A percentile compares a stretch with the other conserved stretches of the same genome.
These are phyloP conservation scores for Ophiosphaerella herpotricha DNA, from an alignment of 2,329 filamentous ascomycete genomes.

Conservation along the genomic window DNA sequence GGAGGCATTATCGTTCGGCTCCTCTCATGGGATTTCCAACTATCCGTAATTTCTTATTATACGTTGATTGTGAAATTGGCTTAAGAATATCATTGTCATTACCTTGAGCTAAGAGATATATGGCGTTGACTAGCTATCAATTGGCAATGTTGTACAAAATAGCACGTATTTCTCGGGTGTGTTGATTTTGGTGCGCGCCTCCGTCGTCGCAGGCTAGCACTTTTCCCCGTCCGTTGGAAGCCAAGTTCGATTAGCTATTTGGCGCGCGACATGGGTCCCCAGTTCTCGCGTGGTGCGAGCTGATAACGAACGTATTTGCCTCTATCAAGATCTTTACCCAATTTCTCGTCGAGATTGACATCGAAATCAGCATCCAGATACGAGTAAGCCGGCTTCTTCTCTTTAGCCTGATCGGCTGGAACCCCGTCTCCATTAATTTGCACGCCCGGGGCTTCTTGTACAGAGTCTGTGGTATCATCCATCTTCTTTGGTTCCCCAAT, in stretches of 20 bases:
- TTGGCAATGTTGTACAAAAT: no score
- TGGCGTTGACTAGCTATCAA: no score
- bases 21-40: no score
- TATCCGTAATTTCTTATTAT: no score
- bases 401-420: background rate
- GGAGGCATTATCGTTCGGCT: no score
- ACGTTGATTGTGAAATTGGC: no score
- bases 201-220: no score
- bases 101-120: no score
- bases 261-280: constrained; percentile 76
- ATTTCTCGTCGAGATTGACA: constrained; percentile 77
- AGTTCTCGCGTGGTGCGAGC: constrained; percentile 86
- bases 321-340: constrained; percentile 70
- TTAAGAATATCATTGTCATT: no score
- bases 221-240: no score
- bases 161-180: no score
- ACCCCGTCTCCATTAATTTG: constrained; percentile 10
- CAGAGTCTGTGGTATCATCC: constrained; percentile 5
- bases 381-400: constrained; percentile 14
- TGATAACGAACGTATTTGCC: constrained; percentile 84
- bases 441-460: background rate
- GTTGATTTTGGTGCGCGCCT: no score
- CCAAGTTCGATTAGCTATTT: constrained; percentile 35
- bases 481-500: constrained; percentile 1
- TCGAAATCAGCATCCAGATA: constrained; percentile 52